Evolutionary conservation across 73 alveolate genomes (phyloP).

Genomic region (Stentor coeruleus): DNA sequence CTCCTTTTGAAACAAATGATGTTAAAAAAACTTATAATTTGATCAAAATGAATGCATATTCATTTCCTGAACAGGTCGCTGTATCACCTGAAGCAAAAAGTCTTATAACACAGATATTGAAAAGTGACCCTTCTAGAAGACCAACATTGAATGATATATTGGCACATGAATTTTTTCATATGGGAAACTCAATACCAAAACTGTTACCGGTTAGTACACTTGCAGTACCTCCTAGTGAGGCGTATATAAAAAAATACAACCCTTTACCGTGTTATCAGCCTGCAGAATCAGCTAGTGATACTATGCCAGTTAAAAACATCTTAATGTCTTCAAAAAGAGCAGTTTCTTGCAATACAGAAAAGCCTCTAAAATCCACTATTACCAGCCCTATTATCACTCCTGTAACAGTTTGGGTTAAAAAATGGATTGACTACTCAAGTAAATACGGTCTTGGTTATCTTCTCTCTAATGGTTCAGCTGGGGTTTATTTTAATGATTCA

Average conservation of each 20-base stretch:
- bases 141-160: constrained; percentile 50
- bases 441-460: constrained; percentile 57
- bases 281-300: no score
- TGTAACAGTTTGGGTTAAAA: constrained; percentile 35
- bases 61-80: constrained; percentile 70
- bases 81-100: constrained; percentile 58
- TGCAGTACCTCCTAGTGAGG: constrained; percentile 78
- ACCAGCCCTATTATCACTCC: background rate
- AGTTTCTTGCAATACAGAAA: background rate
- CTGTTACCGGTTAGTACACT: constrained; percentile 72
- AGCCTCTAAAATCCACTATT: background rate
- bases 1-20: constrained; percentile 89
- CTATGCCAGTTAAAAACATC: background rate
- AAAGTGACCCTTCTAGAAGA: constrained; percentile 61
- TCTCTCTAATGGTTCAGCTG: constrained; percentile 38
- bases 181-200: constrained; percentile 73
- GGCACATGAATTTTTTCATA: constrained; percentile 47
- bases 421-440: constrained; percentile 60
- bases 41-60: constrained; percentile 56
- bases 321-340: background rate
- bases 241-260: constrained; percentile 42
- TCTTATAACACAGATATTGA: constrained; percentile 56
- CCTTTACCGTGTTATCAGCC: background rate
- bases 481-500: constrained; percentile 48
- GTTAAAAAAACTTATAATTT: constrained; percentile 71